Base-by-base conservation (phyloP, 352 stramenopile species). In the Globisporangium alternatum region DNA sequence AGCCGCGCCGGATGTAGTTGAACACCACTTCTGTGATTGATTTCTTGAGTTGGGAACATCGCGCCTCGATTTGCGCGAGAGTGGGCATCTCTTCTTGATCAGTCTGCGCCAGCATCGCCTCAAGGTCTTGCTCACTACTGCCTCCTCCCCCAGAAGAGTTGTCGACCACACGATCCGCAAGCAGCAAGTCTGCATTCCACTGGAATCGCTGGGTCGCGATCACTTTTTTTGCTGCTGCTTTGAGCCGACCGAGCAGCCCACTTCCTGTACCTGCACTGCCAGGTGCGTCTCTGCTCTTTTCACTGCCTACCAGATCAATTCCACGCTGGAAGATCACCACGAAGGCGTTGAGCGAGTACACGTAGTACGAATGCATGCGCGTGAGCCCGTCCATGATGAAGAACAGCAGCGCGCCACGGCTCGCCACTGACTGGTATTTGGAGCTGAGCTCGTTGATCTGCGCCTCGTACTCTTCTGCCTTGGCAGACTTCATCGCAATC, bases 271-370 rank as follows among this genome's bases (percentile, higher is more conserved):
- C 65, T 25, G 53, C 65, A 30, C 67, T 64, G 17, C 52, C 60
- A 2, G 43, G 67, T 2, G 41, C 64, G 21, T 82, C 47, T 56
- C 63, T 43, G 41, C 39, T 15, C 15, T 81, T 86, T 13, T 86
- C 73, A 0, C 56, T 62, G 2, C 82, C 78, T 19, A 97, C 90
- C 8, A 94, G 56, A 60, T 98, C 94, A 39, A 98, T 98, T 51
- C 90, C 96, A 25, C 96, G 91, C 60, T 98, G 93, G 66, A 98
- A 97, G 63, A 98, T 97, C 21, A 95, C 88, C 10, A 97, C 95
- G 69, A 98, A 99, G 5, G 95, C 91, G 60, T 97, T 97, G 30
- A 98, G 77, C 15, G 90, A 98, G 66, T 98, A 98, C 57, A 97
- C 94, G 66, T 98, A 98, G 74, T 98, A 98, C 56, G 91, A 84